Evolutionary conservation across 768 basidiomycete genomes (phyloP).

Genomic region (Flagelloscypha sp.): DNA sequence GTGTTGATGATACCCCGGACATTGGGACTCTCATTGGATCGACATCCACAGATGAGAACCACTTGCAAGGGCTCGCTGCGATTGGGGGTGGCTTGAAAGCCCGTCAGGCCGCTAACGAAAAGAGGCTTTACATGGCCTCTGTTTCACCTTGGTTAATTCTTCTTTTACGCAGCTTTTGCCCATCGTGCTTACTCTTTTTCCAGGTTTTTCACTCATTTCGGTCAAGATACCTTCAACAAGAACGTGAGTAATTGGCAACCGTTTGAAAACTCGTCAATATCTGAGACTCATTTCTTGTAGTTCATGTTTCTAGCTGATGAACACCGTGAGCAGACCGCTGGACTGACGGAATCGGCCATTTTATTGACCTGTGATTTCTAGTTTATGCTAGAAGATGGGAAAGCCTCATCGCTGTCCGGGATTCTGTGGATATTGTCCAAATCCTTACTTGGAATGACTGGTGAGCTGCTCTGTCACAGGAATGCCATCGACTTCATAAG

Average conservation of each 20-base stretch:
- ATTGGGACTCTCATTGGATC: constrained; percentile 32
- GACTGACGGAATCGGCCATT: too few relatives aligned
- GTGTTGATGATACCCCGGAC: constrained; percentile 20
- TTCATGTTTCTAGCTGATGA: constrained; percentile 62
- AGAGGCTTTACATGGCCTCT: constrained; percentile 36
- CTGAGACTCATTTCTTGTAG: constrained; percentile 19
- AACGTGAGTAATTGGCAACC: constrained; percentile 39
- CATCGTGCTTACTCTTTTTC: too few relatives aligned
- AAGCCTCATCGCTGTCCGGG: constrained; percentile 45
- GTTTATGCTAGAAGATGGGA: constrained; percentile 67
- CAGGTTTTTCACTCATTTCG: constrained; percentile 81
- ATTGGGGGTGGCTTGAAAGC: constrained; percentile 22
- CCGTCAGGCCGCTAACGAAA: constrained; percentile 7
- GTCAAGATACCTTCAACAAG: constrained; percentile 58
- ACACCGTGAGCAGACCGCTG: too few relatives aligned
- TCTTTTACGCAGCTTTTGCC: too few relatives aligned
- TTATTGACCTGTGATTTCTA: too few relatives aligned
- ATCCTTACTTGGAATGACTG: constrained; percentile 68
- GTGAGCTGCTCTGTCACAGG: too few relatives aligned
- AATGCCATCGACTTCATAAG: too few relatives aligned
- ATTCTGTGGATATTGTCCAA: constrained; percentile 52
- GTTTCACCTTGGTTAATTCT: constrained; percentile 69
- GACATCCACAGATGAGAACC: constrained; percentile 44
- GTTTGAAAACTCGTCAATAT: neutral
- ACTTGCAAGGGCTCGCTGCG: constrained; percentile 35